A percentile compares a stretch with the other conserved stretches of the same genome.
Evolutionary conservation across 2,329 filamentous ascomycete species (phyloP).

Genomic region (Cytospora mali): DNA sequence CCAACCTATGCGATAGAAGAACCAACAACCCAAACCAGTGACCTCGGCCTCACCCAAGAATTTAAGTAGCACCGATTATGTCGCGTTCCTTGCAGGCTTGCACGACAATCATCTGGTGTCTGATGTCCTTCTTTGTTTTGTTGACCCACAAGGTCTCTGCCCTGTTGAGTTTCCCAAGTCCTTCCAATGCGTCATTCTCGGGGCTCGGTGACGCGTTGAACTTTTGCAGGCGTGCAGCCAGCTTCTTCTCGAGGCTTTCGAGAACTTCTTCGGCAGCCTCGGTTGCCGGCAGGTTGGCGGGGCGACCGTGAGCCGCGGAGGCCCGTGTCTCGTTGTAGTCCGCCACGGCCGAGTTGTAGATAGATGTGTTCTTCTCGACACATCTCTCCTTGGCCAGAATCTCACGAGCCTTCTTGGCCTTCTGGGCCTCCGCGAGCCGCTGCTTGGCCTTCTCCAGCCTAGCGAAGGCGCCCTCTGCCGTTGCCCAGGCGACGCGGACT

Average conservation of each 20-base stretch:
- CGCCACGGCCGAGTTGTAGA: background rate
- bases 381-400: background rate
- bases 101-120: too few relatives aligned
- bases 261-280: background rate
- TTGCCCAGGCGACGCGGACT: background rate
- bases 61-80: background rate
- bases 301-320: too few relatives aligned
- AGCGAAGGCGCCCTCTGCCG: background rate
- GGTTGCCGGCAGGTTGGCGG: background rate
- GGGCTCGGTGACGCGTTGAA: background rate
- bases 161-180: too few relatives aligned
- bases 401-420: background rate
- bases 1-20: too few relatives aligned
- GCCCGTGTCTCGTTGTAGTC: too few relatives aligned
- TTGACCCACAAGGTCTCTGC: too few relatives aligned
- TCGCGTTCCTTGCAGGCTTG: background rate
- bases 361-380: background rate
- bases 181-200: background rate
- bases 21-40: too few relatives aligned
- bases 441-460: background rate
- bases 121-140: background rate
- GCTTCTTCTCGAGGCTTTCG: background rate
- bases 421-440: background rate
- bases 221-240: background rate
- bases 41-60: too few relatives aligned